Percentiles rank a stretch among this genome's conserved stretches.
phyloP scores from a whole-genome alignment of 805 yeast species.

The Candida verbasci region DNA sequence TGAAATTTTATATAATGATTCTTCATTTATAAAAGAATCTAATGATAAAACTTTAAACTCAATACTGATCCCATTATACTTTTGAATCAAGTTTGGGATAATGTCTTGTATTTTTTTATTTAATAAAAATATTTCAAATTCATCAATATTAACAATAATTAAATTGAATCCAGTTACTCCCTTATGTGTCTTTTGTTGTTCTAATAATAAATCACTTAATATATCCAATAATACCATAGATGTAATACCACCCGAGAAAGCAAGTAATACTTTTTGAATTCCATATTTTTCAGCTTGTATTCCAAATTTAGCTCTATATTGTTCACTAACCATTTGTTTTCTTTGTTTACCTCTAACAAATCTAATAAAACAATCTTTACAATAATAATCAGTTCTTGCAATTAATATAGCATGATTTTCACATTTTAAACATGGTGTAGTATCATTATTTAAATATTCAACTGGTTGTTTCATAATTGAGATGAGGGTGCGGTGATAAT shows the following conservation, averaged over 20 bases:
- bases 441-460: neutral
- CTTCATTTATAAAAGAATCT: conserved; percentile 33
- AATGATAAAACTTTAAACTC: conserved; percentile 41
- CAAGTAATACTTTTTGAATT: conserved; percentile 47
- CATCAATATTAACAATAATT: conserved; percentile 47
- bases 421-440: conserved; percentile 46
- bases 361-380: conserved; percentile 62
- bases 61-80: conserved; percentile 18
- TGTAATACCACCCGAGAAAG: conserved; percentile 63
- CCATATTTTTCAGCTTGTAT: conserved; percentile 27
- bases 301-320: conserved; percentile 66
- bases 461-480: conserved; percentile 5
- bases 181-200: conserved; percentile 57
- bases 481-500: conserved; percentile 1
- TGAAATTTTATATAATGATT: conserved; percentile 25
- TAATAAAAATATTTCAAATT: conserved; percentile 16
- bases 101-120: conserved; percentile 13
- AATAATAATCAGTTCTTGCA: conserved; percentile 63
- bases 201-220: conserved; percentile 52
- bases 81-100: conserved; percentile 14
- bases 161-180: conserved; percentile 68
- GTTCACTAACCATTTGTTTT: conserved; percentile 68
- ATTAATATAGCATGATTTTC: conserved; percentile 39
- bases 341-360: conserved; percentile 79
- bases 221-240: conserved; percentile 70